Evolutionary conservation across 1,139 yeast species (phyloP).

Genomic region (Magnusiomyces tetraspermus): DNA sequence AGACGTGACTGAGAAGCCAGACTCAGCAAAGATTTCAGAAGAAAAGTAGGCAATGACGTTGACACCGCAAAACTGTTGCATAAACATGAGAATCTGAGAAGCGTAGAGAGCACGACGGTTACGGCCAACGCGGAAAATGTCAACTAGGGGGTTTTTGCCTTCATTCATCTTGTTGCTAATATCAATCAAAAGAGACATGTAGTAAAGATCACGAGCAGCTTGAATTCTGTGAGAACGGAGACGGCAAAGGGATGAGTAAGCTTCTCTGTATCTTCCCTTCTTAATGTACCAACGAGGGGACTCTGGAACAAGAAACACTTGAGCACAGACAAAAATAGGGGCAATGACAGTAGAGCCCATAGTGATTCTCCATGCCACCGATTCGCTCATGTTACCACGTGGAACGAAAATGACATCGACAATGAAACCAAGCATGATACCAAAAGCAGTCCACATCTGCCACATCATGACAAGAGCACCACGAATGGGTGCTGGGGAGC

Average conservation of each 20-base stretch:
- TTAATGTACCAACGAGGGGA: constrained; percentile 77
- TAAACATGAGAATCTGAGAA: constrained; percentile 74
- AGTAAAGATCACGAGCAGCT: constrained; percentile 71
- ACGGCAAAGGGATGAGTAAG: constrained; percentile 42
- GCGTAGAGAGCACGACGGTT: constrained; percentile 77
- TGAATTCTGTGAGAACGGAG: constrained; percentile 47
- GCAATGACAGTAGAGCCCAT: constrained; percentile 70
- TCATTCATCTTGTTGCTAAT: constrained; percentile 53
- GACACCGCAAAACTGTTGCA: constrained; percentile 91
- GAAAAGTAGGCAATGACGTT: constrained; percentile 67
- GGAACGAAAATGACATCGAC: constrained; percentile 54
- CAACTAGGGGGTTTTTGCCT: constrained; percentile 32
- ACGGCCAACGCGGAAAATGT: constrained; percentile 58
- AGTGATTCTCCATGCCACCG: constrained; percentile 74
- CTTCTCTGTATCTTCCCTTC: constrained; percentile 49
- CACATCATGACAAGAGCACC: constrained; percentile 81
- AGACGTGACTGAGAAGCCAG: constrained; percentile 51
- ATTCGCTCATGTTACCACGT: constrained; percentile 36
- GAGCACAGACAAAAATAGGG: constrained; percentile 55
- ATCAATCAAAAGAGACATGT: constrained; percentile 54
- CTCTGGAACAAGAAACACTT: constrained; percentile 65
- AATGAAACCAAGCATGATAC: constrained; percentile 74
- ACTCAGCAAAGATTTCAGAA: constrained; percentile 58
- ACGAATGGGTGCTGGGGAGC: constrained; percentile 65
- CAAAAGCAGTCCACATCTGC: constrained; percentile 85